Percentiles rank a stretch among this genome's conserved stretches.
Evolutionary conservation across 2,329 filamentous ascomycete genomes (phyloP).

Genomic region (Macrophomina tecta): DNA sequence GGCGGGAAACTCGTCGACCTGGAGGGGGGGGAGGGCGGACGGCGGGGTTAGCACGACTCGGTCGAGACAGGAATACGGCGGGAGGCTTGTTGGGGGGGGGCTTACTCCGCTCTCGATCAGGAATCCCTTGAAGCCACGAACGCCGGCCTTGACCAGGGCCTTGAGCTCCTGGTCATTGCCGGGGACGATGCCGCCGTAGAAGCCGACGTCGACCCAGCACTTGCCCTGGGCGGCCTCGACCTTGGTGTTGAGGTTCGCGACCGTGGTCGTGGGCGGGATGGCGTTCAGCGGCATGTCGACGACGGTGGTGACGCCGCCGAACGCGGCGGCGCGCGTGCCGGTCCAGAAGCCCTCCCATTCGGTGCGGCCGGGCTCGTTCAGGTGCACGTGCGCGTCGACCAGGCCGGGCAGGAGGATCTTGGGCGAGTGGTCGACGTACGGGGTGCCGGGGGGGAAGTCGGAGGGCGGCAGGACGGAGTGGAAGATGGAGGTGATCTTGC

Average conservation of each 20-base stretch:
- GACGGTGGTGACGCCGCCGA: constrained; percentile 94
- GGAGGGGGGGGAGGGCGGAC: constrained; percentile 28
- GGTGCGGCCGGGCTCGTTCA: constrained; percentile 94
- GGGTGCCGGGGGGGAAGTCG: constrained; percentile 73
- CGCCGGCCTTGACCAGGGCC: constrained; percentile 80
- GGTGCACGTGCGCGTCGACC: constrained; percentile 95
- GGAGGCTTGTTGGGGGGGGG: constrained; percentile 31
- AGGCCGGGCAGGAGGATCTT: constrained; percentile 86
- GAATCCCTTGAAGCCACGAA: constrained; percentile 97
- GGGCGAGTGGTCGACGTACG: constrained; percentile 84
- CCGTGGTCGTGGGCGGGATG: constrained; percentile 92
- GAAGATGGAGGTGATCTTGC: constrained; percentile 82
- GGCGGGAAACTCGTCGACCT: constrained; percentile 95
- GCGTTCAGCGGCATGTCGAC: constrained; percentile 98
- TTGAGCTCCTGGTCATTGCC: constrained; percentile 83
- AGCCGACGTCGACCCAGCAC: constrained; percentile 99
- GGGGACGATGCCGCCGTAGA: constrained; percentile 93
- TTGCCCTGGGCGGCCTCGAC: constrained; percentile 81
- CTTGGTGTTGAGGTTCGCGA: constrained; percentile 83
- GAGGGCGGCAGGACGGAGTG: constrained; percentile 75
- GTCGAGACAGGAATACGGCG: too few species aligned
- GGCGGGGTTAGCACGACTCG: constrained; percentile 27
- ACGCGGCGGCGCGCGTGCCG: constrained; percentile 90
- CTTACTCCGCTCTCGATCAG: constrained; percentile 93
- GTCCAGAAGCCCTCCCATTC: constrained; percentile 99